phyloP scores from a whole-genome alignment of 495 filamentous ascomycete species.

The Cercophora newfieldiana region DNA sequence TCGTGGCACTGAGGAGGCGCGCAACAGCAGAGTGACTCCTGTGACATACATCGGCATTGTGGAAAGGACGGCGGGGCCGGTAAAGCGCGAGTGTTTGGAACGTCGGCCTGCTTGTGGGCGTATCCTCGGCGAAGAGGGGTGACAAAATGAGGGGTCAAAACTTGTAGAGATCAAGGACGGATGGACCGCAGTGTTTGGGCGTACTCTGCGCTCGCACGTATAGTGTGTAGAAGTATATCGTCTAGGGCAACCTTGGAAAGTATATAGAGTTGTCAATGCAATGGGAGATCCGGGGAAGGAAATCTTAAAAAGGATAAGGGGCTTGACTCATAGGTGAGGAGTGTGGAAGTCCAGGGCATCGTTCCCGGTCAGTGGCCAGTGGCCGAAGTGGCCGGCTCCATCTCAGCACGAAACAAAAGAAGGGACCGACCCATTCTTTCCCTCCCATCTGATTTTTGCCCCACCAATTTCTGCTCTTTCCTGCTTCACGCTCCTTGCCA shows the following conservation, averaged over 20 bases:
- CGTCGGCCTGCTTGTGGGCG: slow-evolving; percentile 1
- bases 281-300: slow-evolving; percentile 12
- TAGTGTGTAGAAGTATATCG: not conserved
- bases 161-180: not conserved
- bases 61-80: slow-evolving; percentile 7
- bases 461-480: not conserved
- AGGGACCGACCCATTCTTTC: not conserved
- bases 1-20: slow-evolving; percentile 20
- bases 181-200: not conserved
- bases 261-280: not conserved
- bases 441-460: not conserved
- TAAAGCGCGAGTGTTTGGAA: slow-evolving; percentile 4
- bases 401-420: not conserved
- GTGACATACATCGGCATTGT: slow-evolving; percentile 42
- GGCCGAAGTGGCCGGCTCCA: not conserved
- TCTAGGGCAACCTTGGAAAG: not conserved
- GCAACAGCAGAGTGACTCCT: not conserved
- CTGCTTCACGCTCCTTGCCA: not conserved
- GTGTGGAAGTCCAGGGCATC: not conserved
- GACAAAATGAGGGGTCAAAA: slow-evolving; percentile 17
- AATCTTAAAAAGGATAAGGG: not conserved
- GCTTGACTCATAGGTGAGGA: slow-evolving; percentile 26
- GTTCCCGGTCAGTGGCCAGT: slow-evolving; percentile 1
- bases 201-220: not conserved
- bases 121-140: not conserved